Base-by-base conservation (phyloP, 1,139 yeast species). In the Hyphopichia khmerensis region DNA sequence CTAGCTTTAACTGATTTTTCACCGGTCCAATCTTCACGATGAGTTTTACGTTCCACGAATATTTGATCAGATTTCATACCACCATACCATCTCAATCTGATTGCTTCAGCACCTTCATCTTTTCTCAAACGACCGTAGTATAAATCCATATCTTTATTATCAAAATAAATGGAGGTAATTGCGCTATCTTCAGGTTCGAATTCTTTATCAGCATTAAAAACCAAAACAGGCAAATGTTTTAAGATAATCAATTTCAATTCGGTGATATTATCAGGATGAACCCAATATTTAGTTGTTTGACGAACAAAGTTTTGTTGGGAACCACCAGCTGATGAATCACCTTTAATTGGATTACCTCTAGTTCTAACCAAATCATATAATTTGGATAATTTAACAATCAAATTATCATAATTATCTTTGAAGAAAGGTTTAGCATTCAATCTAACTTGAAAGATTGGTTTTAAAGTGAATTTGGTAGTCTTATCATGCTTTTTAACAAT, bases 1-100 rank as follows among this genome's bases (percentile, higher is more conserved):
- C 99, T 80, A 3, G 98, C 98, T 69, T 93, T 93, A 51, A 93
- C 99, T 10, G 96, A 88, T 68, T 91, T 91, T 66, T 93, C 99
- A 56, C 99, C 99, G 2, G 99, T 93, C 99, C 99, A 93, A 69
- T 93, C 99, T 66, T 93, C 99, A 65, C 99, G 81, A 62, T 93
- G 99, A 13, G 99, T 93, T 66, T 93, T 93, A 65, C 99, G 82
- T 68, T 93, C 99, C 31, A 93, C 96, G 53, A 93, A 93, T 44
- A 93, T 89, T 41, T 87, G 88, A 53, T 91, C 96, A 3, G 93
- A 79, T 46, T 80, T 77, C 99, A 93, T 91, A 42, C 96, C 97
- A 60, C 99, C 99, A 62, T 93, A 93, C 99, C 99, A 93, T 72
- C 99, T 84, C 61, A 93, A 76, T 70, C 99, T 84, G 54, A 93